Evolutionary conservation across 2,329 filamentous ascomycete species (phyloP).

Genomic region (Lachnellula hyalina): DNA sequence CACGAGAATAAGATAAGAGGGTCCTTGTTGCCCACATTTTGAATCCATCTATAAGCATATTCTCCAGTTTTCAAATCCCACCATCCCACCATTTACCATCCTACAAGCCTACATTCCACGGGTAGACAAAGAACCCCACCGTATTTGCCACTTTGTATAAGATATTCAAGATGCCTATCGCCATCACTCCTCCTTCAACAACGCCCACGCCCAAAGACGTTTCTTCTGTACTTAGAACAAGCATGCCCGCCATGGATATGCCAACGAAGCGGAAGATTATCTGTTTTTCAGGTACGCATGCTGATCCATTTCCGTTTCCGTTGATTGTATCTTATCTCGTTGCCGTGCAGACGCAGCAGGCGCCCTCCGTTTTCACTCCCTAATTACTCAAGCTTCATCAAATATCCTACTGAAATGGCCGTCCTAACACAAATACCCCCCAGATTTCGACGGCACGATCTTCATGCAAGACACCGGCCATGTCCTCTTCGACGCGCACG

Average conservation of each 20-base stretch:
- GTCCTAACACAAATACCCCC: neutral
- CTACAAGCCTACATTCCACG: neutral
- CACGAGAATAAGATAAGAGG: neutral
- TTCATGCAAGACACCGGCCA: slow-evolving; percentile 69
- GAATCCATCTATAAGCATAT: neutral
- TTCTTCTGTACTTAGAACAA: slow-evolving; percentile 22
- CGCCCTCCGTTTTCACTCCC: neutral
- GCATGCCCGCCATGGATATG: slow-evolving; percentile 18
- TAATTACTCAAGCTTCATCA: neutral
- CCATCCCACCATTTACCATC: no score
- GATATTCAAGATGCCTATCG: slow-evolving; percentile 34
- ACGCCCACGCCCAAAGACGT: slow-evolving; percentile 30
- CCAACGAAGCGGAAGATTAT: slow-evolving; percentile 51
- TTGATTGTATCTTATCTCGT: slow-evolving; percentile 2
- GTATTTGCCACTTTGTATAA: neutral
- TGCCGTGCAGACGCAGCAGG: neutral
- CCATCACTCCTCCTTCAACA: slow-evolving; percentile 32
- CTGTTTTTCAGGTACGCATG: slow-evolving; percentile 48
- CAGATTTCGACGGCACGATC: slow-evolving; percentile 68
- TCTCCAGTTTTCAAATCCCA: neutral
- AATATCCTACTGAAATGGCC: neutral
- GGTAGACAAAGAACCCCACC: neutral
- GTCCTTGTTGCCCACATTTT: neutral
- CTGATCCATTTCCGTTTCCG: neutral
- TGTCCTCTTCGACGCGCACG: slow-evolving; percentile 60